Evolutionary conservation across 768 basidiomycete species (phyloP).

Genomic region (Mycena haematopus): DNA sequence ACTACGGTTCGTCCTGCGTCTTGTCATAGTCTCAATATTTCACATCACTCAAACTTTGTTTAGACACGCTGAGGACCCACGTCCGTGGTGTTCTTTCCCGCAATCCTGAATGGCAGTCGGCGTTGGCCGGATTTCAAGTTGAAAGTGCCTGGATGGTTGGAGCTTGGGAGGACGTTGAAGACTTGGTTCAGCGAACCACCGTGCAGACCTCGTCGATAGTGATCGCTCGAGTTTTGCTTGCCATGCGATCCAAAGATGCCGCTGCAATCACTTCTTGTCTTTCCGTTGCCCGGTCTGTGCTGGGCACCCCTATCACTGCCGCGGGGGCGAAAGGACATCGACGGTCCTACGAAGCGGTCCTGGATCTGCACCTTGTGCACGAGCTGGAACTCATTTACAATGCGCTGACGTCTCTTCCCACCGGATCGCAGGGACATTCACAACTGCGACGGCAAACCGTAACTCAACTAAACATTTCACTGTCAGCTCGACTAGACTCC

Average conservation of each 20-base stretch:
- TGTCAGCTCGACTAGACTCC: conserved; percentile 72
- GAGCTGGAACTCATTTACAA: conserved; percentile 78
- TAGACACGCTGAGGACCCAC: conserved; percentile 94
- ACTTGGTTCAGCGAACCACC: conserved; percentile 58
- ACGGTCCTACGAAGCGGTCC: conserved; percentile 83
- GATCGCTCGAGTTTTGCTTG: conserved; percentile 80
- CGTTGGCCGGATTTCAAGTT: conserved; percentile 82
- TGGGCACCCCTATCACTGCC: conserved; percentile 86
- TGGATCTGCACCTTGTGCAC: conserved; percentile 85
- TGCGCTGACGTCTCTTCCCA: conserved; percentile 46
- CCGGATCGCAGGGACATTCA: conserved; percentile 44
- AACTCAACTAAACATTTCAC: conserved; percentile 51
- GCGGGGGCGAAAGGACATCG: conserved; percentile 82
- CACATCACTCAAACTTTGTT: conserved; percentile 9
- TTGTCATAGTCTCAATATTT: conserved; percentile 5
- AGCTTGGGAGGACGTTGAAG: conserved; percentile 85
- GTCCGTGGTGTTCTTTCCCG: conserved; percentile 88
- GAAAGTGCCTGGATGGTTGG: conserved; percentile 97
- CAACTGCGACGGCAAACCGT: conserved; percentile 44
- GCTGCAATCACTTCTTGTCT: conserved; percentile 56
- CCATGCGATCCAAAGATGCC: conserved; percentile 67
- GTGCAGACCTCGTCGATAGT: conserved; percentile 65
- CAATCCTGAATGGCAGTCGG: conserved; percentile 82
- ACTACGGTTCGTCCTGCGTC: conserved; percentile 77
- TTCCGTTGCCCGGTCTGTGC: conserved; percentile 66